Conservation (phyloP, 192 early-diverging fungal genomes). For the Coemansia sp. region DNA sequence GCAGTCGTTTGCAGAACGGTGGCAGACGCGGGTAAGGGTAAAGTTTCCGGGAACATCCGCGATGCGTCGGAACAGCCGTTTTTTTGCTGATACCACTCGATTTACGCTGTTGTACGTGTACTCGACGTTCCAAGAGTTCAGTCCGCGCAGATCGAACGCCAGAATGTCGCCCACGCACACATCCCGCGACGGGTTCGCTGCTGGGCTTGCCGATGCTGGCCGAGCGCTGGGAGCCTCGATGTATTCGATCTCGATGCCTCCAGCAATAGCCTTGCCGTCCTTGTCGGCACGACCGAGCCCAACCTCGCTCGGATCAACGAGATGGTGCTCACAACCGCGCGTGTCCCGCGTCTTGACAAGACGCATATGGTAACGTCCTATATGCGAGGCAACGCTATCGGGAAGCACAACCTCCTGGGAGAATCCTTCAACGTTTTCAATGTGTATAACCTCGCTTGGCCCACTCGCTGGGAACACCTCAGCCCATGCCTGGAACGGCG, state of each 20-base stretch:
- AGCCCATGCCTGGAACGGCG: conserved; percentile 51
- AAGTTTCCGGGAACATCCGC: conserved; percentile 61
- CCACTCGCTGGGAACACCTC: conserved; percentile 49
- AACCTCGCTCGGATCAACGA: conserved; percentile 26
- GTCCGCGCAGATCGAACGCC: conserved; percentile 64
- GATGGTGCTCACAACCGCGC: conserved; percentile 50
- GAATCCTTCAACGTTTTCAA: conserved; percentile 19
- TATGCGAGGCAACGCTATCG: conserved; percentile 35
- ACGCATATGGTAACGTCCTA: conserved; percentile 52
- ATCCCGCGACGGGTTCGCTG: conserved; percentile 28
- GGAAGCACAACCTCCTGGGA: conserved; percentile 37
- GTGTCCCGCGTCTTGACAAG: conserved; percentile 39
- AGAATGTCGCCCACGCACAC: conserved; percentile 72
- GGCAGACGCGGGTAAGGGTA: conserved; percentile 60
- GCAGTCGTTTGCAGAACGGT: conserved; percentile 59
- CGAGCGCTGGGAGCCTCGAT: conserved; percentile 50
- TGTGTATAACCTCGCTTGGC: conserved; percentile 41
- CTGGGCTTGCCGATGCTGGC: conserved; percentile 33
- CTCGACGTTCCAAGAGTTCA: conserved; percentile 62
- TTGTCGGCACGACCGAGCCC: conserved; percentile 22
- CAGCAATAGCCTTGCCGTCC: conserved; percentile 22
- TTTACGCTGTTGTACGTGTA: conserved; percentile 54
- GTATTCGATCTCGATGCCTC: conserved; percentile 53
- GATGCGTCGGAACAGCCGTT: conserved; percentile 63
- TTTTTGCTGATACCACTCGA: conserved; percentile 24